Evolutionary conservation across 352 stramenopile species (phyloP).

Genomic region (Globisporangium nunn): DNA sequence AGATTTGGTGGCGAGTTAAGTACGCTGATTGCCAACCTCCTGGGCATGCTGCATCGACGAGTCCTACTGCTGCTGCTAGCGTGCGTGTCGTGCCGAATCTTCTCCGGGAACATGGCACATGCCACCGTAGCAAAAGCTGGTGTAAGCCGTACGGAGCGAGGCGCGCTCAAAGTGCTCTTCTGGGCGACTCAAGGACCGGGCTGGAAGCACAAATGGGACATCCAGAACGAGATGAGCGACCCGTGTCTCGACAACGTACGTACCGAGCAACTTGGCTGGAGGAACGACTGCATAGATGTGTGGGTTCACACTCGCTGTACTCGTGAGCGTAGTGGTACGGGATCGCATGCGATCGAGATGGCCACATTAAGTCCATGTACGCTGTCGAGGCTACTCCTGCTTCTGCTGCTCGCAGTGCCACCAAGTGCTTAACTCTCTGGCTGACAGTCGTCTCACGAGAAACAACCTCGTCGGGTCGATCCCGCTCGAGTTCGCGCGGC

Average conservation of each 20-base stretch:
- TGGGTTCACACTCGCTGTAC: not conserved
- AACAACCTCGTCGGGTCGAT: conserved; percentile 66
- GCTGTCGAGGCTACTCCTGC: conserved; percentile 3
- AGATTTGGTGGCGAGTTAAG: not conserved
- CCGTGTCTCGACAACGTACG: conserved; percentile 42
- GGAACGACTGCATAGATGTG: not conserved
- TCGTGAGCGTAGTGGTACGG: conserved; percentile 43
- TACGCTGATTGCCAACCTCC: not conserved
- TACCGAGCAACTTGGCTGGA: not conserved
- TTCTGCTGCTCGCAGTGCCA: not conserved
- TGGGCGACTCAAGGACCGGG: conserved; percentile 49
- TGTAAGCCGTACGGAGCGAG: conserved; percentile 33
- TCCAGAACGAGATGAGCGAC: conserved; percentile 61
- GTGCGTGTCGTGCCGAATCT: not conserved
- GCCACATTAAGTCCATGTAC: conserved; percentile 50
- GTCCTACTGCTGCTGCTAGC: not conserved
- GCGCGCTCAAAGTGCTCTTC: conserved; percentile 58
- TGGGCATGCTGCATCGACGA: not conserved
- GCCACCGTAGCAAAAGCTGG: not conserved
- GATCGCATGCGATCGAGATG: conserved; percentile 42
- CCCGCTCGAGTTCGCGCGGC: conserved; percentile 40
- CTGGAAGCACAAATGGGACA: conserved; percentile 47
- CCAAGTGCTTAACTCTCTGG: not conserved
- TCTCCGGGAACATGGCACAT: not conserved
- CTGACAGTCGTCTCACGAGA: conserved; percentile 28